Base-by-base conservation (phyloP, 2,329 filamentous ascomycete species). In the Grosmannia serpens region DNA sequence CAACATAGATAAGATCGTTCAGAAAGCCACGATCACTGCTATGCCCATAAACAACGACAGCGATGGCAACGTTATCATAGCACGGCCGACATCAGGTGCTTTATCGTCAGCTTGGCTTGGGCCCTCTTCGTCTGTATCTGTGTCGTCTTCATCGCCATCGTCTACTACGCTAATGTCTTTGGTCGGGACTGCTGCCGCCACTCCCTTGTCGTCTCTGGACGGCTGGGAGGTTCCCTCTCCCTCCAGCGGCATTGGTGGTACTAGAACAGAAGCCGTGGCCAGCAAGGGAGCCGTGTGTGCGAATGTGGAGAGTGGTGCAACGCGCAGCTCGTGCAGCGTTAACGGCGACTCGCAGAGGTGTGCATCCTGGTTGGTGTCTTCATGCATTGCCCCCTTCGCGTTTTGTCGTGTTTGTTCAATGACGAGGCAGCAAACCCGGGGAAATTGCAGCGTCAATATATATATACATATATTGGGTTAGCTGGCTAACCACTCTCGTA, bases 141-240 rank as follows among this genome's bases (percentile, higher is more conserved):
- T 17, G 4, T 20, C 29, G 3, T 53, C 50, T 24, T 33, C 50
- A 44, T 44, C 15, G 22, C 56, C 59, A 3, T 29, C 58, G 1
- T 58, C 60, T 4, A 35, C 52, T 20, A 29, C 38, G 15, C 59
- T 60, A 17, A 27, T 60, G n/a, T 57, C 62, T 1, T 26, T 61
- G 3, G 27, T 53, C 3, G 35, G 59, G 13, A 47, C 51, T 4
- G 55, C 56, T 7, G 26, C 57, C 13, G 24, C 58, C 1, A 58
- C 58, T 3, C 62, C 62, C 0, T 10, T 61, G 26, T 63, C 62
- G 7, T 62, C 62, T 20, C 33, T 60, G 26, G 60, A 62, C 56
- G 52, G 59, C 53, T 52, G 55, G 24, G 57, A 59, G 20, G 31
- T 27, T 24, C 47, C 33, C 51, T 53, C 56, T 10, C 55, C 53